These are phyloP conservation scores for Arachis stenosperma DNA, from an alignment of 306 rosid species.

Conservation along the genomic window DNA sequence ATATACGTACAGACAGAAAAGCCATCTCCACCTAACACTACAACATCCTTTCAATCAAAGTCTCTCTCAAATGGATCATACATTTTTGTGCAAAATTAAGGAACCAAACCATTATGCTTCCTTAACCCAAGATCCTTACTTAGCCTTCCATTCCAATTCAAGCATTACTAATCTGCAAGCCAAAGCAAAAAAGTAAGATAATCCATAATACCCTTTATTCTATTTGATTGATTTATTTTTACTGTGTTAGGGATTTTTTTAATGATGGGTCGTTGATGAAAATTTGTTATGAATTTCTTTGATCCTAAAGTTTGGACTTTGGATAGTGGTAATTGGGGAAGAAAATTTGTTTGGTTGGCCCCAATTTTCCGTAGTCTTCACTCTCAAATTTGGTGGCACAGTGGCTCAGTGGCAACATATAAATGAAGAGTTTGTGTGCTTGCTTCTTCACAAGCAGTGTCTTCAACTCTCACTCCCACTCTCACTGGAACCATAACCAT, in stretches of 20 bases:
- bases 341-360: conserved; percentile 42
- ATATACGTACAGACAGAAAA: conserved; percentile 24
- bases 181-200: conserved; percentile 51
- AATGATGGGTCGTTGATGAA: conserved; percentile 10
- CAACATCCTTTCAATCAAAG: conserved; percentile 55
- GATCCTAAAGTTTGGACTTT: conserved; percentile 38
- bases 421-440: conserved; percentile 59
- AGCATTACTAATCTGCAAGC: conserved; percentile 74
- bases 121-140: conserved; percentile 15
- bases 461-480: conserved; percentile 43
- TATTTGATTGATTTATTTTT: background rate
- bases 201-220: background rate
- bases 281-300: conserved; percentile 28
- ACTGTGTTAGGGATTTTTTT: conserved; percentile 10
- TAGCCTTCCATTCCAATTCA: conserved; percentile 82
- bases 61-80: conserved; percentile 35
- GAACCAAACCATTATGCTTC: conserved; percentile 33
- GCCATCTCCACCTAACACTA: conserved; percentile 49
- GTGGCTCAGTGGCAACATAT: conserved; percentile 43
- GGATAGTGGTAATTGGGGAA: conserved; percentile 22
- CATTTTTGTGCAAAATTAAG: conserved; percentile 30
- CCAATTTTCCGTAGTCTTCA: conserved; percentile 62
- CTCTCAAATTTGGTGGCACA: conserved; percentile 51
- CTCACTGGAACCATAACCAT: conserved; percentile 31
- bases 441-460: conserved; percentile 60